Conservation (phyloP, 371 early-diverging fungal species). For the Rhizopus stolonifer region DNA sequence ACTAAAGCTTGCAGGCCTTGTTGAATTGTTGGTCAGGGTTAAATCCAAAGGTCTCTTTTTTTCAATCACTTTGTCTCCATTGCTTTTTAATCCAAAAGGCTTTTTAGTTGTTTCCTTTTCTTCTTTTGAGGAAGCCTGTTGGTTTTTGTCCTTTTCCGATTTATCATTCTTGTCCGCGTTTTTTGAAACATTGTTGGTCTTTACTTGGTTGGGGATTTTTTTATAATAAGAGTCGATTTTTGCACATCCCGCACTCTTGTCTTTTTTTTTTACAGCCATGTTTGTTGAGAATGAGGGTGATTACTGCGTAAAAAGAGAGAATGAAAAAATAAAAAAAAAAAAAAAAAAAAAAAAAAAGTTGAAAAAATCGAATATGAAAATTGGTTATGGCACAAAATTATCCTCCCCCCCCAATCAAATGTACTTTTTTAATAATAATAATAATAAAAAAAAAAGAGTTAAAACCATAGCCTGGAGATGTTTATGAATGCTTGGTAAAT, state of each 20-base stretch:
- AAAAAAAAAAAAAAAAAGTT: too few relatives aligned
- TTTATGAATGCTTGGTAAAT: too few relatives aligned
- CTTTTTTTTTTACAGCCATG: neutral
- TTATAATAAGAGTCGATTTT: slow-evolving; percentile 1
- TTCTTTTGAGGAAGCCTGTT: neutral
- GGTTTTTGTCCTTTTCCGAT: neutral
- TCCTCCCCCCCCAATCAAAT: too few relatives aligned
- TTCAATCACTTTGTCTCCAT: neutral
- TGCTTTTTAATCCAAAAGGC: neutral
- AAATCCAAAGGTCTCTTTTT: too few relatives aligned
- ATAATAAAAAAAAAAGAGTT: too few relatives aligned
- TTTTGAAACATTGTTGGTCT: neutral
- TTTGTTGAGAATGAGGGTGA: too few relatives aligned
- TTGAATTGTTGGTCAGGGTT: neutral
- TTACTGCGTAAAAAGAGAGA: too few relatives aligned
- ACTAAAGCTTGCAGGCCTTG: neutral
- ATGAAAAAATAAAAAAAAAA: too few relatives aligned
- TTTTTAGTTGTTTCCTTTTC: neutral
- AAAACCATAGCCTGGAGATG: too few relatives aligned
- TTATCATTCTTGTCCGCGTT: neutral
- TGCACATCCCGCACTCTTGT: neutral
- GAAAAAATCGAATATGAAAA: too few relatives aligned
- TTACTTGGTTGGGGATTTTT: neutral
- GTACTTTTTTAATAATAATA: too few relatives aligned
- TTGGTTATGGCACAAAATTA: too few relatives aligned